Evolutionary conservation across 164 flowering plant genomes (phyloP).

Genomic region (Santalum album): DNA sequence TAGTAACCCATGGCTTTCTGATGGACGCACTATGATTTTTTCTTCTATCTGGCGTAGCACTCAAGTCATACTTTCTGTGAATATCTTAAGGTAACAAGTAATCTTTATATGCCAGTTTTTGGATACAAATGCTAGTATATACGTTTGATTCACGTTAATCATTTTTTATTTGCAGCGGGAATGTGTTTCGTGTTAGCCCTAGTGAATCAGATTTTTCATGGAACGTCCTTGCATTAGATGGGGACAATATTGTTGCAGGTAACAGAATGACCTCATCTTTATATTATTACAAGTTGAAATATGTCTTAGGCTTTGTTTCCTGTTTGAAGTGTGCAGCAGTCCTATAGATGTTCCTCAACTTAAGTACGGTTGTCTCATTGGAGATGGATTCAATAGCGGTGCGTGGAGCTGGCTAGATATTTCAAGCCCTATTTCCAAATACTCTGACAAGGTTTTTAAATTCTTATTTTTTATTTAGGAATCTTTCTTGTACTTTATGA

Average conservation of each 20-base stretch:
- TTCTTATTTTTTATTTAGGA: too few relatives aligned
- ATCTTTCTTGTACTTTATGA: neutral
- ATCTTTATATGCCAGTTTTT: neutral
- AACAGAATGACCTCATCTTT: constrained; percentile 6
- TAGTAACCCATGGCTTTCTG: constrained; percentile 81
- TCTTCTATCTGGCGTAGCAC: constrained; percentile 75
- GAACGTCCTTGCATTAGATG: constrained; percentile 72
- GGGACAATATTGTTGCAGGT: constrained; percentile 83
- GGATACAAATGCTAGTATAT: neutral
- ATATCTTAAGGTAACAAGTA: constrained; percentile 59
- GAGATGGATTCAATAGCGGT: constrained; percentile 19
- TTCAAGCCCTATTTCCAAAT: constrained; percentile 45
- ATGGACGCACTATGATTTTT: constrained; percentile 68
- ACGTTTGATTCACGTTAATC: constrained; percentile 3
- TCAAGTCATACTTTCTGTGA: constrained; percentile 66
- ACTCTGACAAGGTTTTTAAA: constrained; percentile 64
- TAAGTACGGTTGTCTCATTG: constrained; percentile 48
- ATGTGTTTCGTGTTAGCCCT: constrained; percentile 57
- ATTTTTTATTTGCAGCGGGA: constrained; percentile 43
- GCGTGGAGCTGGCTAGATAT: constrained; percentile 76
- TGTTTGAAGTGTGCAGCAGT: constrained; percentile 68
- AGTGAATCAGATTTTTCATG: constrained; percentile 53
- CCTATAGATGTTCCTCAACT: constrained; percentile 67
- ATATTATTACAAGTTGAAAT: neutral
- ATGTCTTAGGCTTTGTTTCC: constrained; percentile 3